phyloP scores from a whole-genome alignment of 768 basidiomycete species.

The Kwoniella botswanensis region DNA sequence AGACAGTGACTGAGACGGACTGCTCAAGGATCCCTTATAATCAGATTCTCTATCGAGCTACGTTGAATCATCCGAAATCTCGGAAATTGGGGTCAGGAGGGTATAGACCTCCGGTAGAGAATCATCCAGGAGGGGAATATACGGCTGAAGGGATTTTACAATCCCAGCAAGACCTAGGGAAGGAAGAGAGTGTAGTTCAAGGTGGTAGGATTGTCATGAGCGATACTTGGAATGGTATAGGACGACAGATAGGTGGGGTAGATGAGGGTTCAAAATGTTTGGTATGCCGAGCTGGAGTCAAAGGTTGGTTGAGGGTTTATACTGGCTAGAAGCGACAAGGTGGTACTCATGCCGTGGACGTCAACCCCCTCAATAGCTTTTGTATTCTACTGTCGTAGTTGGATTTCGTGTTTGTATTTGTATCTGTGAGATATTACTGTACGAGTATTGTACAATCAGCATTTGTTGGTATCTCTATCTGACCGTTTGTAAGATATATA shows the following conservation, averaged over 20 bases:
- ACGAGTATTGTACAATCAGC: not conserved
- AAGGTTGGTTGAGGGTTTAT: slow-evolving; percentile 38
- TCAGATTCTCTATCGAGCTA: slow-evolving; percentile 22
- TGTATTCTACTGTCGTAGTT: not conserved
- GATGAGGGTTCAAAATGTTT: slow-evolving; percentile 22
- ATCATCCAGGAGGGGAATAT: slow-evolving; percentile 13
- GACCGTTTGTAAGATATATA: not conserved
- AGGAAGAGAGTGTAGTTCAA: not conserved
- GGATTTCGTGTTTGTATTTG: not conserved
- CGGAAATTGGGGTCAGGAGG: slow-evolving; percentile 25
- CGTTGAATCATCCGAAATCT: slow-evolving; percentile 31
- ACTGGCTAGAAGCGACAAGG: slow-evolving; percentile 13
- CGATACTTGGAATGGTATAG: not conserved
- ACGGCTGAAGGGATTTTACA: not conserved
- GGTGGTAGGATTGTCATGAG: not conserved
- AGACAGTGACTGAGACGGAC: not conserved
- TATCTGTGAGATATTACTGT: not conserved
- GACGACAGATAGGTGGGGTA: not conserved
- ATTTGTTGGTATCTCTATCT: not conserved
- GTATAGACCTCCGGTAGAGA: slow-evolving; percentile 17
- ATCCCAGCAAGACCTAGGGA: not conserved
- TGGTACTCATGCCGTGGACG: not conserved
- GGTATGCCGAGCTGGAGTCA: slow-evolving; percentile 26
- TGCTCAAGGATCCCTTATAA: slow-evolving; percentile 27
- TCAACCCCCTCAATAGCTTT: not conserved